Evolutionary conservation across 768 basidiomycete genomes (phyloP).

Genomic region (Termitomyces sp.): DNA sequence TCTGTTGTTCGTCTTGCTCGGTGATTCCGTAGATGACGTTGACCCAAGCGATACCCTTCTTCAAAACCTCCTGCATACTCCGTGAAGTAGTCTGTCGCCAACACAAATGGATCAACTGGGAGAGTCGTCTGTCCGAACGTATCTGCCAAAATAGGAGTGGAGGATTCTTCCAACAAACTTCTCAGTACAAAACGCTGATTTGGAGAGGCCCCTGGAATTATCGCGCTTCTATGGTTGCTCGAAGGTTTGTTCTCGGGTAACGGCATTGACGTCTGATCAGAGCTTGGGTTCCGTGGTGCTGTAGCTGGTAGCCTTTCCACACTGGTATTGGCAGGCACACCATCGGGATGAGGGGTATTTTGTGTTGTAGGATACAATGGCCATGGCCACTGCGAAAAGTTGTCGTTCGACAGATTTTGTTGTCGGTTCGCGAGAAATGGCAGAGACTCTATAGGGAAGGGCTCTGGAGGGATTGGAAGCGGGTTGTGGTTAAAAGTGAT

Average conservation of each 20-base stretch:
- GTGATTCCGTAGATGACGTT: neutral
- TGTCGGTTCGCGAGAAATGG: conserved; percentile 33
- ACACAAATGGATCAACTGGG: conserved; percentile 19
- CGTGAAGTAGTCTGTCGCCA: conserved; percentile 19
- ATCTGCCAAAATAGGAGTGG: neutral
- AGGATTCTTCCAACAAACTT: conserved; percentile 2
- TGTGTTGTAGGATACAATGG: neutral
- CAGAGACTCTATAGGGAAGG: conserved; percentile 41
- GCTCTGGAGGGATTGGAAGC: conserved; percentile 54
- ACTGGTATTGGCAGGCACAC: neutral
- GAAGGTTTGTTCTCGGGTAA: neutral
- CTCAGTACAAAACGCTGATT: conserved; percentile 26
- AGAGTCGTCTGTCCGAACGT: neutral
- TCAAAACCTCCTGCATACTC: conserved; percentile 24
- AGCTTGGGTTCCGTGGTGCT: neutral
- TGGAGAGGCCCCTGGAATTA: conserved; percentile 28
- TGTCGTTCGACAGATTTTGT: neutral
- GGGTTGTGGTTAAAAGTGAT: conserved; percentile 40
- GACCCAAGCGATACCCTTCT: conserved; percentile 18
- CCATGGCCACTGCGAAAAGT: neutral
- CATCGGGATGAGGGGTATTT: neutral
- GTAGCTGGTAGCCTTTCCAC: neutral
- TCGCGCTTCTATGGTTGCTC: conserved; percentile 21
- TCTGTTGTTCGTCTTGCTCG: neutral
- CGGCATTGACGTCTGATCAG: neutral